A percentile compares a stretch with the other conserved stretches of the same genome.
Evolutionary conservation across 2,329 filamentous ascomycete genomes (phyloP).

Genomic region (Exophiala phaeomuriformis): DNA sequence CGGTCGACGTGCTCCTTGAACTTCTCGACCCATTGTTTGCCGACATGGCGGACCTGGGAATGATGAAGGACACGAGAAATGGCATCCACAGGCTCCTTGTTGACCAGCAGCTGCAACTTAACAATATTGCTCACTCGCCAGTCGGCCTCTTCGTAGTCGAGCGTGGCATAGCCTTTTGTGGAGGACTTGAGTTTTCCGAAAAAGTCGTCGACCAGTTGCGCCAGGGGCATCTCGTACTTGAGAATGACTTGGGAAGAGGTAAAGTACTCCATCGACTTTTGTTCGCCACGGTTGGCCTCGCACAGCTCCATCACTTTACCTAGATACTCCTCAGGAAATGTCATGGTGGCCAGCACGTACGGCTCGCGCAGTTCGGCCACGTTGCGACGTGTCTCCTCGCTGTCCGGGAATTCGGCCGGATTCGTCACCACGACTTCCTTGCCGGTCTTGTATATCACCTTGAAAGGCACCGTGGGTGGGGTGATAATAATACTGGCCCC

Average conservation of each 20-base stretch:
- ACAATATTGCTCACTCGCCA: slow-evolving; percentile 73
- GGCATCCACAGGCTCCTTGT: slow-evolving; percentile 87
- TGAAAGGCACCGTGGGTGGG: slow-evolving; percentile 88
- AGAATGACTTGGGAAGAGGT: slow-evolving; percentile 87
- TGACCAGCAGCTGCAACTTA: slow-evolving; percentile 88
- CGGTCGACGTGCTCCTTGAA: slow-evolving; percentile 96
- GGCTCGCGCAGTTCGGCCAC: slow-evolving; percentile 61
- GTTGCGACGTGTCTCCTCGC: slow-evolving; percentile 49
- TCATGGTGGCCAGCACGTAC: slow-evolving; percentile 76
- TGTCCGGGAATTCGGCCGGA: slow-evolving; percentile 79
- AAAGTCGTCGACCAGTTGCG: slow-evolving; percentile 90
- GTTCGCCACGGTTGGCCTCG: slow-evolving; percentile 78
- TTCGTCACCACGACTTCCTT: slow-evolving; percentile 72
- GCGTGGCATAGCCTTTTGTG: slow-evolving; percentile 89
- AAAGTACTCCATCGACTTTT: slow-evolving; percentile 85
- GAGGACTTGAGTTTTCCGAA: slow-evolving; percentile 92
- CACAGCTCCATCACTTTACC: slow-evolving; percentile 93
- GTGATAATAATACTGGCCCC: slow-evolving; percentile 94
- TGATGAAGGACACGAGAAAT: slow-evolving; percentile 83
- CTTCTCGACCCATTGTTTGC: slow-evolving; percentile 81
- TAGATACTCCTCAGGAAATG: slow-evolving; percentile 86
- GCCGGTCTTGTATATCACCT: slow-evolving; percentile 72
- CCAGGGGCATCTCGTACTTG: slow-evolving; percentile 80
- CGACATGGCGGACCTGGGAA: slow-evolving; percentile 72
- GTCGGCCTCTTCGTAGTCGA: slow-evolving; percentile 94